A percentile compares a stretch with the other conserved stretches of the same genome.
phyloP scores from a whole-genome alignment of 495 filamentous ascomycete species.

The Trichoderma parareesei region DNA sequence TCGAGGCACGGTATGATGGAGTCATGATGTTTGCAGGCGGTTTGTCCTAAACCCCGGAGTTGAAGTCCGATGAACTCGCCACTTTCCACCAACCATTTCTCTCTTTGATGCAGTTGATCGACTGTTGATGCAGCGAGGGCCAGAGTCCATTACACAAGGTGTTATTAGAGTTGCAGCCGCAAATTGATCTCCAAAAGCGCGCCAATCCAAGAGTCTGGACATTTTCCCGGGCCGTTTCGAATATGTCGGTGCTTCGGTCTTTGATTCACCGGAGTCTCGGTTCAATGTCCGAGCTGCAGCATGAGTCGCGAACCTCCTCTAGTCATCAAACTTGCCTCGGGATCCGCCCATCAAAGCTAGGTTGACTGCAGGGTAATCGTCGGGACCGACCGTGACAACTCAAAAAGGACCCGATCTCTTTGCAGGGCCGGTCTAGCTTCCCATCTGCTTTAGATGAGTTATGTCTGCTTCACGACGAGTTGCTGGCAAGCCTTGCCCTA shows the following conservation, averaged over 20 bases:
- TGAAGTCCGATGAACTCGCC: neutral
- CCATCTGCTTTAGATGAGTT: neutral
- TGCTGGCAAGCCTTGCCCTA: neutral
- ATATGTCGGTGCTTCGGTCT: neutral
- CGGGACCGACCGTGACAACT: no score
- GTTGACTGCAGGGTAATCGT: no score
- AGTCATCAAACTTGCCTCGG: no score
- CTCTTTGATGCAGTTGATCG: neutral
- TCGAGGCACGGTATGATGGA: neutral
- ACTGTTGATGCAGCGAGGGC: neutral
- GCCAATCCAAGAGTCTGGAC: neutral
- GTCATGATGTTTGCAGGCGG: neutral
- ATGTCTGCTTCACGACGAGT: neutral
- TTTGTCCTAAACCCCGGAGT: neutral
- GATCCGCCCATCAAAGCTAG: no score
- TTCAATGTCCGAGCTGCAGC: neutral
- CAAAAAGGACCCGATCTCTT: no score
- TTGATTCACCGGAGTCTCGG: neutral
- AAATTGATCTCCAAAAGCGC: neutral
- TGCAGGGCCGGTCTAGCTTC: no score
- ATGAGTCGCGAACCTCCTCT: no score
- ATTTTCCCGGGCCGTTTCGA: slow-evolving; percentile 3
- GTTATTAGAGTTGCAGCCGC: neutral
- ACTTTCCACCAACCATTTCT: slow-evolving; percentile 1
- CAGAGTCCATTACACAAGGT: neutral